A percentile compares a stretch with the other conserved stretches of the same genome.
Evolutionary conservation across 768 basidiomycete species (phyloP).

Genomic region (Leccinum broughii): DNA sequence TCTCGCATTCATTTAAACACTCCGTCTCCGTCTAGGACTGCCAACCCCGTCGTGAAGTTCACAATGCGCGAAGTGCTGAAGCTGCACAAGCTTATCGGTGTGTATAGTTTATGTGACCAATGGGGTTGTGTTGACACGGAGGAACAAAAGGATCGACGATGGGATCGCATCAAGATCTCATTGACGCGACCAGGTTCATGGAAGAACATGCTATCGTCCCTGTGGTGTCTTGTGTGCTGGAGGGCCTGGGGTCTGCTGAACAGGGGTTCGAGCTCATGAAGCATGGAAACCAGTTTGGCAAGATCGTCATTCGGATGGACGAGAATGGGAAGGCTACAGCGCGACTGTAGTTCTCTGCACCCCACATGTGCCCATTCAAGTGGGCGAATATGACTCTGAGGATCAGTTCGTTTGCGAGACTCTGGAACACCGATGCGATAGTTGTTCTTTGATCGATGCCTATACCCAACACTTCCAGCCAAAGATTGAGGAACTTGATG

Average conservation of each 20-base stretch:
- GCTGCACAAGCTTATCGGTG: conserved; percentile 74
- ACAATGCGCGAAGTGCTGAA: conserved; percentile 80
- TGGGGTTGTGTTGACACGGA: conserved; percentile 14
- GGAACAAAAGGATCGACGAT: conserved; percentile 69
- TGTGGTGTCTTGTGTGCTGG: too few species aligned
- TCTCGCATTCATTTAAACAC: too few species aligned
- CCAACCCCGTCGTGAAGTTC: conserved; percentile 52
- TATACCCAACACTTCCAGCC: too few species aligned
- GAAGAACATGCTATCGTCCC: conserved; percentile 62
- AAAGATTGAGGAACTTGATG: too few species aligned
- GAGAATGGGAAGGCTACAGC: conserved; percentile 23
- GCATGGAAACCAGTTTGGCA: conserved; percentile 67
- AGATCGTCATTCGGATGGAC: conserved; percentile 61
- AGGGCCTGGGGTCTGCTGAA: conserved; percentile 57
- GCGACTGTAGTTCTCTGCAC: conserved; percentile 22
- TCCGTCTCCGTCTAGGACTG: too few species aligned
- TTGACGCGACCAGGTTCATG: conserved; percentile 71
- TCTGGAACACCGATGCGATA: conserved; percentile 1
- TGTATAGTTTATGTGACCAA: conserved; percentile 16
- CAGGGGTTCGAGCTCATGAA: conserved; percentile 71
- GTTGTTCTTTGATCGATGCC: background rate
- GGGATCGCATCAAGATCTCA: conserved; percentile 75
- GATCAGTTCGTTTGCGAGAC: background rate
- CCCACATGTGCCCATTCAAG: background rate
- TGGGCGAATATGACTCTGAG: background rate